Conservation (phyloP, 345 rosid species). For the Pelargonium nanum region DNA sequence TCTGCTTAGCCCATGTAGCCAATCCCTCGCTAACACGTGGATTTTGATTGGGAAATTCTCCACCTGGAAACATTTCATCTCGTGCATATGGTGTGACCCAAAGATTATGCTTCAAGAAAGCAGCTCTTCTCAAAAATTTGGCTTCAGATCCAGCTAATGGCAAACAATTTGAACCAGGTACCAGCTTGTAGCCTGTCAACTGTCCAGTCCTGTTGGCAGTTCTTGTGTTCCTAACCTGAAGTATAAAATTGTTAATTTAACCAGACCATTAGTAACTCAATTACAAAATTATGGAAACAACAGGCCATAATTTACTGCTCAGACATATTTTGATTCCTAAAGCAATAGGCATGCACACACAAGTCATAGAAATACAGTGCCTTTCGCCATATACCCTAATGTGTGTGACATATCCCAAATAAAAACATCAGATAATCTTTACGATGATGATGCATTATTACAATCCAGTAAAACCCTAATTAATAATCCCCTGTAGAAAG, state of each 20-base stretch:
- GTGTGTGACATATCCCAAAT: too few relatives aligned
- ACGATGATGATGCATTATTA: not conserved
- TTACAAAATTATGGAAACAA: not conserved
- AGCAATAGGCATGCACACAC: too few relatives aligned
- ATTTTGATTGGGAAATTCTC: slow-evolving; percentile 90
- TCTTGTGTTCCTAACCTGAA: slow-evolving; percentile 80
- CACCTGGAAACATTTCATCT: slow-evolving; percentile 75
- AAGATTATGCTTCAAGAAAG: slow-evolving; percentile 72
- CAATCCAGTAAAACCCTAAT: not conserved
- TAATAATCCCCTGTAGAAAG: not conserved
- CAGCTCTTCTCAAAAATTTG: slow-evolving; percentile 73
- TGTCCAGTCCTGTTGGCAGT: slow-evolving; percentile 86
- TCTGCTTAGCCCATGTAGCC: slow-evolving; percentile 72
- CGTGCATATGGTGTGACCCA: slow-evolving; percentile 73
- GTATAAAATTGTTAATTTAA: not conserved
- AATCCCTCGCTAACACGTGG: slow-evolving; percentile 85
- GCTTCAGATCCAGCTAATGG: slow-evolving; percentile 85
- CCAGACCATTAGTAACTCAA: not conserved
- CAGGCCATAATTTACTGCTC: too few relatives aligned
- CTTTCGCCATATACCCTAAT: too few relatives aligned
- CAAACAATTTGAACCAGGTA: slow-evolving; percentile 83
- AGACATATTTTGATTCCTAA: too few relatives aligned
- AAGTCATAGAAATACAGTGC: too few relatives aligned
- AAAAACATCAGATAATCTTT: not conserved
- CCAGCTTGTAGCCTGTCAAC: slow-evolving; percentile 69